phyloP scores from a whole-genome alignment of 2,329 filamentous ascomycete species.

The Penicillium sp. region DNA sequence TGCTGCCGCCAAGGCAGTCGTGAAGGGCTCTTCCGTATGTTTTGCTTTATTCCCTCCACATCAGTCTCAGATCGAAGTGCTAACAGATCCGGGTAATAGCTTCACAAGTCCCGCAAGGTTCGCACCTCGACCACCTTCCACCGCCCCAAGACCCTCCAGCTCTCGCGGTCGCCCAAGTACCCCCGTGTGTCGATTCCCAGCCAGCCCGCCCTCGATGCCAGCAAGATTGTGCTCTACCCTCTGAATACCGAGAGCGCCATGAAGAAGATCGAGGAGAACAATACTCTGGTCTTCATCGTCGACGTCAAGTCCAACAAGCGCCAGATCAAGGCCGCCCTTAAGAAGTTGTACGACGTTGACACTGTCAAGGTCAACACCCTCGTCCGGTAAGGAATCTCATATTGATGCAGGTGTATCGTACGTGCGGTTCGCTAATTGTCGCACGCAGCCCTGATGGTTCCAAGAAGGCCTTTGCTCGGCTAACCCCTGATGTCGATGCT shows the following conservation, averaged over 20 bases:
- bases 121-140: conserved; percentile 93
- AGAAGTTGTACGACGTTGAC: conserved; percentile 99
- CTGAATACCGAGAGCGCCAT: conserved; percentile 99
- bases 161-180: conserved; percentile 91
- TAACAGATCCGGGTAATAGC: conserved; percentile 43
- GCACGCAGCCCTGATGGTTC: conserved; percentile 76
- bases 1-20: conserved; percentile 90
- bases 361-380: conserved; percentile 99
- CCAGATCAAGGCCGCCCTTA: conserved; percentile 96
- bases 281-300: conserved; percentile 97
- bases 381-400: conserved; percentile 67
- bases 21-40: conserved; percentile 96
- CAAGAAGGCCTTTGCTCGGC: conserved; percentile 98
- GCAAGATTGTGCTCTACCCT: conserved; percentile 96
- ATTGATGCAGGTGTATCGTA: neutral
- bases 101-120: conserved; percentile 90
- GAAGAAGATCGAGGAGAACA: conserved; percentile 99
- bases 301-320: conserved; percentile 98
- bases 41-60: conserved; percentile 1
- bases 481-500: conserved; percentile 95
- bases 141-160: conserved; percentile 91
- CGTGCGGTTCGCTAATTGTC: neutral
- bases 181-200: conserved; percentile 92
- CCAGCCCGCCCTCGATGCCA: conserved; percentile 87
- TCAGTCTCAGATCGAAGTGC: conserved; percentile 14